These are phyloP conservation scores for Geum urbanum DNA, from an alignment of 306 rosid species.

Conservation along the genomic window DNA sequence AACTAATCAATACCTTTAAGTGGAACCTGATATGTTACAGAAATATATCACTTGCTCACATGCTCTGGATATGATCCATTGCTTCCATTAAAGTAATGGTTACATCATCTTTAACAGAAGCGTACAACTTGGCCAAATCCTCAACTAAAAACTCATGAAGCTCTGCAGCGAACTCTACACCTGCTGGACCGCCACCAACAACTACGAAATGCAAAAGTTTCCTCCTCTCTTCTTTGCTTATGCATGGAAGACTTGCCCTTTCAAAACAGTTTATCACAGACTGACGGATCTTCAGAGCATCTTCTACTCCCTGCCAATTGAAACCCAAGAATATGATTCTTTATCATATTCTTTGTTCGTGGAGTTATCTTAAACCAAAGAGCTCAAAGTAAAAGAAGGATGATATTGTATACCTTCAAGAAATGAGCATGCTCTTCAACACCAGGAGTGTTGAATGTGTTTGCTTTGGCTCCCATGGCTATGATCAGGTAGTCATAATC, in stretches of 20 bases:
- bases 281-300: constrained; percentile 70
- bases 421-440: constrained; percentile 72
- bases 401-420: constrained; percentile 46
- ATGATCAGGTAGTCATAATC: constrained; percentile 69
- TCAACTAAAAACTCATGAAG: constrained; percentile 79
- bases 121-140: constrained; percentile 60
- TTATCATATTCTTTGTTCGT: not conserved
- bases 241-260: constrained; percentile 60
- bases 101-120: constrained; percentile 46
- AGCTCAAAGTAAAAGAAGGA: not conserved
- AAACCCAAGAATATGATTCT: constrained; percentile 1
- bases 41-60: constrained; percentile 38
- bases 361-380: not conserved
- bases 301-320: constrained; percentile 70
- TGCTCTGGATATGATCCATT: constrained; percentile 66
- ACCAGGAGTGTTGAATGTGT: constrained; percentile 85
- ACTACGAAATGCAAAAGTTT: constrained; percentile 73
- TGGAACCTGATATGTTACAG: not conserved
- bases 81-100: constrained; percentile 73
- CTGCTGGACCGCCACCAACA: constrained; percentile 91
- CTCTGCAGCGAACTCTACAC: constrained; percentile 84
- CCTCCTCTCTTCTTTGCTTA: constrained; percentile 73
- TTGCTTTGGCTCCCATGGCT: constrained; percentile 66
- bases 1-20: not conserved
- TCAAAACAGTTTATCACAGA: constrained; percentile 73